Evolutionary conservation across 2,329 filamentous ascomycete species (phyloP), one percentile per base, ranked within the genome.

Genomic region (Lachnellula willkommii): DNA sequence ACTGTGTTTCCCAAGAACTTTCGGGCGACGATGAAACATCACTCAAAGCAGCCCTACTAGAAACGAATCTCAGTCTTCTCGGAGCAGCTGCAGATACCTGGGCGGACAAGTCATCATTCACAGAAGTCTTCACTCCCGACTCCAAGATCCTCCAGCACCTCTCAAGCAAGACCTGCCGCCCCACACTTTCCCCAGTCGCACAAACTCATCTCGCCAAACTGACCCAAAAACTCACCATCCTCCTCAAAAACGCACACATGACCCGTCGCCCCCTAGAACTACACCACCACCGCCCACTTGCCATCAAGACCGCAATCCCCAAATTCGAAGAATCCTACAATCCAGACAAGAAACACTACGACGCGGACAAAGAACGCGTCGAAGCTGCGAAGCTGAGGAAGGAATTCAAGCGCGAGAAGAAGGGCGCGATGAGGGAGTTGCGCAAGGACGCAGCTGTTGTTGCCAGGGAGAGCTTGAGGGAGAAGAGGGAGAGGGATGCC

Each of bases 271-370:
- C 91, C 2, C 83, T 97, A 32, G 82, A 90, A 66, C 83, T 99
- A 3, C 94, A 99, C 75, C 82, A 94, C 73, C 94, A 99, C 77
- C 81, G 82, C 0, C 90, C 92, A 0, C 80, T 95, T 2, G 87
- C 94, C 22, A 95, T 97, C 77, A 92, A 93, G 72, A 85, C 84
- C 7, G 86, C 83, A 56, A 84, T 96, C 47, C 94, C 94, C 73
- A 96, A 95, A 73, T 99, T 97, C 75, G 94, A 97, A 75, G 93
- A 96, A 70, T 81, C 83, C 56, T 99, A 91, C 81, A 94, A 95
- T 72, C 94, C 94, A 3, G 84, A 89, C 76, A 93, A 91, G 75
- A 40, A 40, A 17, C 94, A 97, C 80, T 97, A 99, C 81, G 95
- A 99, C 70, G 91, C 91, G 1, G 89, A 99, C 73, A 87, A 86